These are phyloP conservation scores for Mycosphaerella sp. DNA, from an alignment of 2,329 filamentous ascomycete species.

Conservation along the genomic window DNA sequence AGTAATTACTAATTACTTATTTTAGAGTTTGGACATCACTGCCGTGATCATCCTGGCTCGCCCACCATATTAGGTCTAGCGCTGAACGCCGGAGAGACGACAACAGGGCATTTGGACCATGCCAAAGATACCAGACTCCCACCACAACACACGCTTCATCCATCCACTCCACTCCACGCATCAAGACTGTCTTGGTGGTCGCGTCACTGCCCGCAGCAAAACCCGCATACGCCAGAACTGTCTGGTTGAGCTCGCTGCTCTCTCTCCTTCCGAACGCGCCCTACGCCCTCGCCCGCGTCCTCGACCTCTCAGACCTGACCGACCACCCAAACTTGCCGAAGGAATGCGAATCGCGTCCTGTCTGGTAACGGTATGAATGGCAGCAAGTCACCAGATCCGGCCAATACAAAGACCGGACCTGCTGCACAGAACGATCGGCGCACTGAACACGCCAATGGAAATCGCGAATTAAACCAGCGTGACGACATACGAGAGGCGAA, in stretches of 20 bases:
- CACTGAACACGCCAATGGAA: constrained; percentile 7
- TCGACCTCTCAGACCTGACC: not conserved
- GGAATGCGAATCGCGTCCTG: constrained; percentile 11
- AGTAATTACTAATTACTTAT: too few species aligned
- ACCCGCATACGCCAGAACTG: not conserved
- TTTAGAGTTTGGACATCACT: too few species aligned
- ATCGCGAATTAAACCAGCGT: constrained; percentile 4
- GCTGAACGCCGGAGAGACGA: not conserved
- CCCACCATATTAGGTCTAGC: not conserved
- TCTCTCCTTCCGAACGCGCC: constrained; percentile 4
- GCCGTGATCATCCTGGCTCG: not conserved
- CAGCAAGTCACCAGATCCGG: constrained; percentile 24
- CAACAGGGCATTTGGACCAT: not conserved
- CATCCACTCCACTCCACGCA: not conserved
- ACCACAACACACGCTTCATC: not conserved
- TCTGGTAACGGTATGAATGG: constrained; percentile 28
- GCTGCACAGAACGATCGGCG: not conserved
- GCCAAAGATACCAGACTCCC: not conserved
- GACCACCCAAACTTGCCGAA: not conserved
- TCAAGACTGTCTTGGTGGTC: not conserved
- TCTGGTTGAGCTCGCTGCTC: not conserved
- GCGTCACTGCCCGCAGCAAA: not conserved
- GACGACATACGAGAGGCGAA: not conserved
- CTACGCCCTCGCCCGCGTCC: not conserved
- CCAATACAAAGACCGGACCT: constrained; percentile 15